Base-by-base conservation (phyloP, 441 rosid species). In the Euphorbia corollata region DNA sequence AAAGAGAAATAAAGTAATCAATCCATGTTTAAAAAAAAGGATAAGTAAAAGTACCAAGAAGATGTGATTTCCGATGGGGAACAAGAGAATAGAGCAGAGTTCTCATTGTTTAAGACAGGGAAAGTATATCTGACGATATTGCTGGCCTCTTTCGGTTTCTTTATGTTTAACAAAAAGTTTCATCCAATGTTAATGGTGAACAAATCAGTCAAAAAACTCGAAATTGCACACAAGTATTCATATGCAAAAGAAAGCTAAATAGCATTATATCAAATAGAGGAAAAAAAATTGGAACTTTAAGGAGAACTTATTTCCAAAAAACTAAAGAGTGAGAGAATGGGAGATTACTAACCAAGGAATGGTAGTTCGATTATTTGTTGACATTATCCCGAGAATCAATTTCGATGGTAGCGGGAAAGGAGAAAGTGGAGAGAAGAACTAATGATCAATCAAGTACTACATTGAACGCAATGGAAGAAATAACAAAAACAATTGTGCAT, bases 41-140 rank as follows among this genome's bases (percentile, higher is more conserved):
- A 11, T 20, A 0, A 5, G 4, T 43, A 43, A 13, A 12, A 58
- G 59, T 74, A 93, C 99, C 88, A 13, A 87, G 91, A 43, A 87
- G 74, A 73, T 81, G 81, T 50, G 90, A 78, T 79, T 91, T 93
- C 97, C 93, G 81, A 51, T 73, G 75, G 65, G 93, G 87, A 48
- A 84, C 84, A 63, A 91, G 87, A 39, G 99, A 94, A 73, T 85
- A 80, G 63, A 94, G 87, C 51, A 91, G 78, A 65, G 93, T 81
- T 71, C 93, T 81, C 90, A 89, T 81, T 80, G 80, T 68, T 86
- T 89, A 63, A 91, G 89, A 72, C 99, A 97, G 68, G 84, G 86
- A 68, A 89, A 91, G 83, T 91, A 94, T 61, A 94, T 87, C 72
- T 94, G 99, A 68, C 99, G 91, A 86, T 89, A 89, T 55, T 94